phyloP scores from a whole-genome alignment of 2,329 filamentous ascomycete genomes.

The Cylindrodendrum hubeiense region DNA sequence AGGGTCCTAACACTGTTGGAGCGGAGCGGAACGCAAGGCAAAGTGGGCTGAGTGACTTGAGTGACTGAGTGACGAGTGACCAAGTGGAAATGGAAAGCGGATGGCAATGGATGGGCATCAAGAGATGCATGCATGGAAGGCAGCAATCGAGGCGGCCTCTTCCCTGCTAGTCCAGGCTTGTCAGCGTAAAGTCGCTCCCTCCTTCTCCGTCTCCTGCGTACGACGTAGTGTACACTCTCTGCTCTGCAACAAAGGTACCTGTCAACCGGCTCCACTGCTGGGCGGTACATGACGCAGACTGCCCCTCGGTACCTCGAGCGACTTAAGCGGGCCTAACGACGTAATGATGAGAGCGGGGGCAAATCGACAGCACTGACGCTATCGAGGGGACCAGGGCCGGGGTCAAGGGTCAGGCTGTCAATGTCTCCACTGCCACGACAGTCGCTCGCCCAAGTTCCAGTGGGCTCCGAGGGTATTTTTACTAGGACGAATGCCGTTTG shows the following conservation, averaged over 20 bases:
- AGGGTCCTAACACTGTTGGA: neutral
- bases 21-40: neutral
- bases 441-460: slow-evolving; percentile 2
- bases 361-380: slow-evolving; percentile 38
- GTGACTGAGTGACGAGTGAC: slow-evolving; percentile 3
- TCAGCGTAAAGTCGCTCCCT: slow-evolving; percentile 2
- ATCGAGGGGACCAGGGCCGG: slow-evolving; percentile 10
- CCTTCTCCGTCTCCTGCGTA: too few species aligned
- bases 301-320: slow-evolving; percentile 15
- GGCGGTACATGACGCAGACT: neutral
- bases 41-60: slow-evolving; percentile 25
- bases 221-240: neutral
- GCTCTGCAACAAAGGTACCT: neutral
- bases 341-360: slow-evolving; percentile 40
- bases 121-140: slow-evolving; percentile 25
- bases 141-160: slow-evolving; percentile 26
- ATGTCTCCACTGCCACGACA: neutral
- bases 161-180: slow-evolving; percentile 20
- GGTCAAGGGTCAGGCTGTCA: slow-evolving; percentile 20
- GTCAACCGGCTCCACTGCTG: neutral
- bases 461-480: neutral
- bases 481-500: neutral
- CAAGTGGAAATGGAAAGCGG: neutral
- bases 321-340: slow-evolving; percentile 35
- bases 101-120: slow-evolving; percentile 24